phyloP scores from a whole-genome alignment of 768 basidiomycete genomes.

The Kwoniella bestiolae region DNA sequence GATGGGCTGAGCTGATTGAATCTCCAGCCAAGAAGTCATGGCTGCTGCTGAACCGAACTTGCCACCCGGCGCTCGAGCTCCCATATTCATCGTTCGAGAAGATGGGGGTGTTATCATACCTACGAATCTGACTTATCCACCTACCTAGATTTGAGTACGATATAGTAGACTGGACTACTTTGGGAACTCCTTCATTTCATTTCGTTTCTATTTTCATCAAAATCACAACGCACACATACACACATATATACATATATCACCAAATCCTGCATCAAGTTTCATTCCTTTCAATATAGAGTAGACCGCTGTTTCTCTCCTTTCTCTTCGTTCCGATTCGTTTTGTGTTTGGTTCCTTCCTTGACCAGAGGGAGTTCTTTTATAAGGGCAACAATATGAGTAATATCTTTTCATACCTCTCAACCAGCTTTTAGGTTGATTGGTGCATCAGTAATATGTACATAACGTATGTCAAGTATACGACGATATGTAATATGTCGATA shows the following conservation, averaged over 20 bases:
- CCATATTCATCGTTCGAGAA: constrained; percentile 47
- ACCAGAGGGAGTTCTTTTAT: no score
- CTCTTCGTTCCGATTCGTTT: not conserved
- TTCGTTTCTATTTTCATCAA: not conserved
- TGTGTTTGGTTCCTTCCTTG: not conserved
- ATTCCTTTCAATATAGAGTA: constrained; percentile 2
- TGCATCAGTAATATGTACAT: no score
- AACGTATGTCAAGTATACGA: no score
- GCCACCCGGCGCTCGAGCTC: constrained; percentile 4
- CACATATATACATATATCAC: not conserved
- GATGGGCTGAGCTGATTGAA: not conserved
- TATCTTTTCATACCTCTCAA: no score
- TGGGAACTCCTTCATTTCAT: not conserved
- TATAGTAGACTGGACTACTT: no score
- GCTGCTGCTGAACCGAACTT: constrained; percentile 27
- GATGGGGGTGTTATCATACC: constrained; percentile 49
- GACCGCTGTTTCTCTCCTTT: not conserved
- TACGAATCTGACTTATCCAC: constrained; percentile 37
- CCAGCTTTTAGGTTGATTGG: no score
- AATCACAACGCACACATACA: not conserved
- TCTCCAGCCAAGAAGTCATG: constrained; percentile 36
- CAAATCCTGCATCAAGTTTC: not conserved
- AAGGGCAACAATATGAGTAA: no score
- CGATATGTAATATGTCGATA: no score
- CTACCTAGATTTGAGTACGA: not conserved